Evolutionary conservation across 768 basidiomycete species (phyloP), one percentile per base, ranked within the genome.

Genomic region (Suillus plorans): DNA sequence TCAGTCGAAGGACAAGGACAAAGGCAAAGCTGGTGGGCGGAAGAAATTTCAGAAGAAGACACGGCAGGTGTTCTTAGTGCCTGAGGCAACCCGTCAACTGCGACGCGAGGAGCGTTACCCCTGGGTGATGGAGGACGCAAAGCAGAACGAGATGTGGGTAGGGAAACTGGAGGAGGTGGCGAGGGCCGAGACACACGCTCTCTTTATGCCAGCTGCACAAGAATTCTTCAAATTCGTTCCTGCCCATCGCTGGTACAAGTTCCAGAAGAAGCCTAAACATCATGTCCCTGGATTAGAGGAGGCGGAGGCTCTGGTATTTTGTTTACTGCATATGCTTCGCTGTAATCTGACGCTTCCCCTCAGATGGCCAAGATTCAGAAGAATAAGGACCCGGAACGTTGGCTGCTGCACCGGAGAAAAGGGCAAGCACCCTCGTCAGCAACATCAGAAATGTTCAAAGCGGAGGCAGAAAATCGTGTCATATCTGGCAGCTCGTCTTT

Each of bases 231-330:
- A 92, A 72, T 94, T 95, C 76, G 89, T 96, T 13, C 90, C 93
- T 16, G 87, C 92, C 6, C 87, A 93, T 73, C 84, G 94, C 52
- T 95, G 92, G 91, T 96, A 95, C 82, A 94, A 93, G 76, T 95
- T 95, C 73, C 92, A 92, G 78, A 94, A 93, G 81, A 88, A 88
- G 69, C 83, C 91, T 50, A 89, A 88, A 70, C 87, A 93, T 70
- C 84, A 86, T 71, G 79, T 92, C 18, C 89, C 88, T 52, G 85
- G 85, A 47, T 81, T 82, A 77, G 90, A 80, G 78, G 87, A 81
- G 78, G 89, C 80, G 70, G 93, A 84, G 84, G 87, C 81, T 71
- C 79, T 83, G 76, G 92, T 86, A 84, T 78, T 80, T 74, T 65
- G 52, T 58, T 49, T 67, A 34, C 45, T 53, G 36, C 12, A 31